These are phyloP conservation scores for Bruguiera parviflora DNA, from an alignment of 345 rosid species.

Conservation along the genomic window DNA sequence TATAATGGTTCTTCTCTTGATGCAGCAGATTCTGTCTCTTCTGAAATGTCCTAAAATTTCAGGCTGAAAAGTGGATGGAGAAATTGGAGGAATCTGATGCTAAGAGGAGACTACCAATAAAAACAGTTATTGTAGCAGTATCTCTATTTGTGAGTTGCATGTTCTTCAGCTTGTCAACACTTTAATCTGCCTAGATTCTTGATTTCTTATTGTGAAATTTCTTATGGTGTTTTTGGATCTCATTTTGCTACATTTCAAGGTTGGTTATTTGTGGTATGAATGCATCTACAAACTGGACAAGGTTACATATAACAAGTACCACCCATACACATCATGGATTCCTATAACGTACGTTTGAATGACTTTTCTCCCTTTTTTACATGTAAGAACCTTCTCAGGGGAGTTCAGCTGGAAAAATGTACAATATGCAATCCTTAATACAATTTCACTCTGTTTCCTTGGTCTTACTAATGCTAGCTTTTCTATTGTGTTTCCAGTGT, in stretches of 20 bases:
- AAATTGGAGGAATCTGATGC: constrained; percentile 87
- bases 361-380: not conserved
- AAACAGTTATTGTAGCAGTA: constrained; percentile 50
- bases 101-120: constrained; percentile 63
- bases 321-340: constrained; percentile 98
- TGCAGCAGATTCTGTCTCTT: constrained; percentile 12
- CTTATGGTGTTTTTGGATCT: not conserved
- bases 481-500: constrained; percentile 48
- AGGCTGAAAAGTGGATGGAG: constrained; percentile 99
- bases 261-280: constrained; percentile 93
- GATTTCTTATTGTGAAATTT: constrained; percentile 5
- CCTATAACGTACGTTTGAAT: constrained; percentile 78
- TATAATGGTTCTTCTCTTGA: constrained; percentile 6
- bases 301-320: constrained; percentile 84
- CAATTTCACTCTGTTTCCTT: constrained; percentile 1
- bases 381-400: not conserved
- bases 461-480: constrained; percentile 19
- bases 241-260: constrained; percentile 36
- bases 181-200: constrained; percentile 10
- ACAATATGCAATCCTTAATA: not conserved
- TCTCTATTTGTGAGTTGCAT: constrained; percentile 53
- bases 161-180: constrained; percentile 3
- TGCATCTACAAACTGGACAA: constrained; percentile 87
- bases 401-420: constrained; percentile 3
- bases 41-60: constrained; percentile 22